Base-by-base conservation (phyloP, 306 rosid genomes). In the Acmispon strigosus region DNA sequence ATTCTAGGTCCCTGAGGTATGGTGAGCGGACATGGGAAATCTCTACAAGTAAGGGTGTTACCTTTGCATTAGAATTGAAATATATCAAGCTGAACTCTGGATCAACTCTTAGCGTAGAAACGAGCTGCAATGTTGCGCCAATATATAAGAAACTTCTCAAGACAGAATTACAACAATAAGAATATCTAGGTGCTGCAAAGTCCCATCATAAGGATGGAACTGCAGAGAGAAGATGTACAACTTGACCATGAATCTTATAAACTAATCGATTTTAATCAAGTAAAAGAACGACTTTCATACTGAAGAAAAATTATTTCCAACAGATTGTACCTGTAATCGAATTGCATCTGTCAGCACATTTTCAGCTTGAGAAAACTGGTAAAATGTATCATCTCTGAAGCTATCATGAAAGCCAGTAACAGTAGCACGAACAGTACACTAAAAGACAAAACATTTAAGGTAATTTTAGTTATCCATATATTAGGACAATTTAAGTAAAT, bases 371-470 rank as follows among this genome's bases (percentile, higher is more conserved):
- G 34, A 80, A 81, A 84, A 74, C 70, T 32, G 76, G 69, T 62
- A 69, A 71, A 70, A 72, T 72, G 75, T 20, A 84, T 63, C 66
- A 47, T 58, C 74, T 61, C 69, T 76, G 83, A 78, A 51, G 49
- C 70, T 70, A 52, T 83, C 87, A 57, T 27, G 13, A 72, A 80
- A 88, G 80, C 79, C 87, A 43, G 81, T 73, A 73, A 81, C 92
- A 24, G 87, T 80, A 52, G 96, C 97, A 76, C 90, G 92, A 66
- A 90, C 96, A 78, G 81, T 60, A 82, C 98, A 93, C 98, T 92
- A 78, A 77, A 37, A 85, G 57, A 62, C 65, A 83, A 72, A 80
- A 42, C 43, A 79, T 67, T 70, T 19, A 73, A 81, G 59, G 29
- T 57, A 66, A 68, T 62, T 27, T 66, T 45, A 70, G 64, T 20